Base-by-base conservation (phyloP, 192 early-diverging fungal genomes). In the Coemansia sp. region DNA sequence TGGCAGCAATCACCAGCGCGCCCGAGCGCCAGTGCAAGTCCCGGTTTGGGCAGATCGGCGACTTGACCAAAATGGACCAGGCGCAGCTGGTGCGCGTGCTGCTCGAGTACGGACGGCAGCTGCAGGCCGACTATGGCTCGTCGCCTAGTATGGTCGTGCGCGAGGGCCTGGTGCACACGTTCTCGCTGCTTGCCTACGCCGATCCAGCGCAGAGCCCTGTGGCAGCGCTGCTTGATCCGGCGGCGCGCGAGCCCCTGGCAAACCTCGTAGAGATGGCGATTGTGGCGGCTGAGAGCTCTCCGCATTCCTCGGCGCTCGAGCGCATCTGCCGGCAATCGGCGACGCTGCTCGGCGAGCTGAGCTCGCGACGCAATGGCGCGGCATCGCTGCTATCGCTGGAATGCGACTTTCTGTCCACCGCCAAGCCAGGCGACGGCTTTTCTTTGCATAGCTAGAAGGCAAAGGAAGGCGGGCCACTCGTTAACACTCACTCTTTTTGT, bases 151-250 rank as follows among this genome's bases (percentile, higher is more conserved):
- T 51, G 11, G 34, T 72, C 3, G 57, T 83, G 19, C 68, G 68
- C 39, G 61, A 71, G 33, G 66, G 76, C 11, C 50, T 80, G 38
- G 64, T 82, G 60, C 80, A 86, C 37, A 64, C 83, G 3, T 88
- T 91, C 52, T 83, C 87, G 9, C 65, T 91, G 22, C 61, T 89
- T 20, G 85, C 89, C 2, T 89, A 91, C 38, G 51, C 80, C 9
- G 81, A 90, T 25, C 73, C 82, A 9, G 61, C 58, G 15, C 33
- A 72, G 34, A 80, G 78, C 51, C 67, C 67, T 17, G 56, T 82
- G 18, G 53, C 72, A 13, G 64, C 73, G 49, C 53, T 85, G 41
- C 61, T 87, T 9, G 80, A 84, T 41, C 58, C 72, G 5, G 50
- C 55, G 20, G 71, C 64, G 4, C 78, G 87, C 15, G 69, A 81